Base-by-base conservation (phyloP, 208 protist species). In the Leishmania tropica region DNA sequence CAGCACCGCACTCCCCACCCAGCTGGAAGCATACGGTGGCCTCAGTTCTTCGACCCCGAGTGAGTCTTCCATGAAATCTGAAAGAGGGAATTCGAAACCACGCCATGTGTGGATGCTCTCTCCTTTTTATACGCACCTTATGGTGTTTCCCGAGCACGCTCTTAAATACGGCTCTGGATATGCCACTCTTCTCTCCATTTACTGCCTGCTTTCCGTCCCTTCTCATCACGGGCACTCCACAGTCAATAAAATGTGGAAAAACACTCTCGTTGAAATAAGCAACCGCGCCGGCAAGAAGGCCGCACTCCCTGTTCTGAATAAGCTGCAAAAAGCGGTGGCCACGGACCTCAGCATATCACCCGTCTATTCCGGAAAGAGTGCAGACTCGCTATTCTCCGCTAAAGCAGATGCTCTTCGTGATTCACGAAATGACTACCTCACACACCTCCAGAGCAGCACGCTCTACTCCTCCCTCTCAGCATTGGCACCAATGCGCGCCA, bases 391-490 rank as follows among this genome's bases (percentile, higher is more conserved):
- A 4, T 85, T 85, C 58, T 72, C 75, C 1, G 42, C n/a, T 17
- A 24, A 11, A 56, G 56, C 76, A 5, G 58, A 85, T 13, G 71
- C 71, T 2, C 47, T 85, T 72, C 24, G 54, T n/a, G 31, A 64
- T 21, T 70, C 81, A 35, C 70, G 73, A 15, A 51, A 37, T 47
- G 76, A 81, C 1, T 81, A 72, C 37, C 42, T 74, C 19, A 72
- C 48, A n/a, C 75, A 80, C 3, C 42, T 78, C 6, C 68, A 67
- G 13, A 74, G 45, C 60, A 85, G 81, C 37, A 56, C 62, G 51
- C 79, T 85, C 10, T 53, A 81, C 45, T 78, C 82, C 24, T 82
- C 76, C 6, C 54, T 88, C 35, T 51, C 64, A 31, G 68, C 65
- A 47, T 67, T 15, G 10, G 42, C 77, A 8, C 76, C 65, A 21